These are phyloP conservation scores for Metarhizium humberi DNA, from an alignment of 2,329 filamentous ascomycete genomes.

Conservation along the genomic window DNA sequence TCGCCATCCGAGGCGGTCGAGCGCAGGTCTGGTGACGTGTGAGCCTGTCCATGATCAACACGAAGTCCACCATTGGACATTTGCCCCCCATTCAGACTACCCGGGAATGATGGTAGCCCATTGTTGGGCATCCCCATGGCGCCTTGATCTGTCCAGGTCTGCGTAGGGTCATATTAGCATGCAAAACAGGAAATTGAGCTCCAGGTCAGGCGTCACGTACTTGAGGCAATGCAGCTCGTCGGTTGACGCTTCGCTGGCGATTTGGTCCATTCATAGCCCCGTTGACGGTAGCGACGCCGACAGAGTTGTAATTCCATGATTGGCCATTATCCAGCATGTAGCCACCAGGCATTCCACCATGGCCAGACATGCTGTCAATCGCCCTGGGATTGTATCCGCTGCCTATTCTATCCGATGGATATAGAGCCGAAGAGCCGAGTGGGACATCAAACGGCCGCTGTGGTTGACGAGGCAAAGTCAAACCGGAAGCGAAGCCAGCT, in stretches of 20 bases:
- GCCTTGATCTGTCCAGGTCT: slow-evolving; percentile 44
- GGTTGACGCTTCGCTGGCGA: slow-evolving; percentile 44
- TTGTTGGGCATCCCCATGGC: slow-evolving; percentile 32
- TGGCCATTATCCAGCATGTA: slow-evolving; percentile 61
- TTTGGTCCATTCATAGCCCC: slow-evolving; percentile 57
- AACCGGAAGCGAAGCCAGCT: slow-evolving; percentile 40
- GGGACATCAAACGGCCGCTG: slow-evolving; percentile 73
- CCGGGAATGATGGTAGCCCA: slow-evolving; percentile 24
- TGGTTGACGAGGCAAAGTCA: slow-evolving; percentile 37
- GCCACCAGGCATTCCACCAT: slow-evolving; percentile 30
- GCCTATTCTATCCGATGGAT: slow-evolving; percentile 59
- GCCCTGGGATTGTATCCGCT: slow-evolving; percentile 50
- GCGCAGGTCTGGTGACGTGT: slow-evolving; percentile 32
- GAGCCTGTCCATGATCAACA: slow-evolving; percentile 30
- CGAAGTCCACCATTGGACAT: slow-evolving; percentile 33
- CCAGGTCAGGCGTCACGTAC: slow-evolving; percentile 42
- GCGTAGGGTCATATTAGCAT: slow-evolving; percentile 3
- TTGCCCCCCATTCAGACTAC: slow-evolving; percentile 24
- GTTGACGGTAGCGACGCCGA: slow-evolving; percentile 53
- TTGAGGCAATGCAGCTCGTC: slow-evolving; percentile 58
- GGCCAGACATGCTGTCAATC: slow-evolving; percentile 36
- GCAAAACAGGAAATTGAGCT: background rate
- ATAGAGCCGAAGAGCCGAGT: slow-evolving; percentile 54
- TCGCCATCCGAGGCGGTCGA: slow-evolving; percentile 50
- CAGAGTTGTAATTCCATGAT: slow-evolving; percentile 67